These are phyloP conservation scores for Fusarium citri DNA, from an alignment of 2,329 filamentous ascomycete genomes.

Conservation along the genomic window DNA sequence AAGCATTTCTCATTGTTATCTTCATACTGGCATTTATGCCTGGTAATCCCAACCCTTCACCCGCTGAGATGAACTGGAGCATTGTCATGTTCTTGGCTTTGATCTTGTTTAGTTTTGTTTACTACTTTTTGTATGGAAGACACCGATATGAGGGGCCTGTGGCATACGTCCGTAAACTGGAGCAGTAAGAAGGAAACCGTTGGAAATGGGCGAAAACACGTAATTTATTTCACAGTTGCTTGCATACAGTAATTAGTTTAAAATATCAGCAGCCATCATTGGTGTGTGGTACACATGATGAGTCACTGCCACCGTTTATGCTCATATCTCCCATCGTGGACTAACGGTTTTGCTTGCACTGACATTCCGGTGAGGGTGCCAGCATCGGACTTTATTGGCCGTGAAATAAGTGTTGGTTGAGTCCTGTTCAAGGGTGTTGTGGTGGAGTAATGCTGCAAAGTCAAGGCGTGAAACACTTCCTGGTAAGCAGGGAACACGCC, in stretches of 20 bases:
- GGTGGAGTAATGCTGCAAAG: background rate
- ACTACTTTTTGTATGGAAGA: constrained; percentile 33
- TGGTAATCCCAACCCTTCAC: constrained; percentile 27
- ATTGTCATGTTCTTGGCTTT: constrained; percentile 31
- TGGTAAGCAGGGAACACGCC: background rate
- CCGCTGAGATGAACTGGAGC: constrained; percentile 41
- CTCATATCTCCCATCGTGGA: fast-evolving
- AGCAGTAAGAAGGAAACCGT: background rate
- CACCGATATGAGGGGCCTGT: constrained; percentile 37
- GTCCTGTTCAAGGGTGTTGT: background rate
- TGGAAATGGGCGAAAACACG: background rate
- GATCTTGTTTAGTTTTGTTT: constrained; percentile 16
- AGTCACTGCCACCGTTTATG: background rate
- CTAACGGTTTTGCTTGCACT: background rate
- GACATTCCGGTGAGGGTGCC: background rate
- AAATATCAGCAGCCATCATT: background rate
- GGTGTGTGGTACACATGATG: background rate
- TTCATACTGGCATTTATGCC: constrained; percentile 43
- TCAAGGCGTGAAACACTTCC: background rate
- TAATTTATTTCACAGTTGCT: fast-evolving
- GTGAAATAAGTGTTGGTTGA: background rate
- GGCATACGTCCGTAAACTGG: constrained; percentile 27
- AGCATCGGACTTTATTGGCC: background rate
- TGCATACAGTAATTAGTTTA: background rate
- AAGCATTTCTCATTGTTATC: constrained; percentile 30